These are phyloP conservation scores for sweet orange (Citrus sinensis) DNA, from an alignment of 345 rosid genomes.

Conservation along the genomic window DVS_A1.0 CM039161.1:17636501-17637000, in stretches of 20 bases:
- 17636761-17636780: conserved; percentile 65
- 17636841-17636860: conserved; percentile 96
- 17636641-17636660: conserved; percentile 93
- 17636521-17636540: conserved; percentile 59
- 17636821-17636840: conserved; percentile 98
- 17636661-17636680: conserved; percentile 74
- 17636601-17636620: conserved; percentile 99
- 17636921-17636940: conserved; percentile 14
- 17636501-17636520: neutral
- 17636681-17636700: conserved; percentile 90
- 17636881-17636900: conserved; percentile 82
- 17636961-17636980: conserved; percentile 21
- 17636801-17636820: conserved; percentile 81
- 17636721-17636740: conserved; percentile 66
- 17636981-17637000: conserved; percentile 17
- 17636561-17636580: conserved; percentile 62
- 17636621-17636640: conserved; percentile 93
- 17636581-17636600: conserved; percentile 88
- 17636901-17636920: conserved; percentile 29
- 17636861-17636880: conserved; percentile 58
- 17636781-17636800: conserved; percentile 86
- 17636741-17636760: conserved; percentile 76
- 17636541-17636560: conserved; percentile 92
- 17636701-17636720: conserved; percentile 81
- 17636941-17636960: conserved; percentile 15